These are phyloP conservation scores for Herpetomonas tarakana DNA, from an alignment of 208 protist species.

Conservation along the genomic window DNA sequence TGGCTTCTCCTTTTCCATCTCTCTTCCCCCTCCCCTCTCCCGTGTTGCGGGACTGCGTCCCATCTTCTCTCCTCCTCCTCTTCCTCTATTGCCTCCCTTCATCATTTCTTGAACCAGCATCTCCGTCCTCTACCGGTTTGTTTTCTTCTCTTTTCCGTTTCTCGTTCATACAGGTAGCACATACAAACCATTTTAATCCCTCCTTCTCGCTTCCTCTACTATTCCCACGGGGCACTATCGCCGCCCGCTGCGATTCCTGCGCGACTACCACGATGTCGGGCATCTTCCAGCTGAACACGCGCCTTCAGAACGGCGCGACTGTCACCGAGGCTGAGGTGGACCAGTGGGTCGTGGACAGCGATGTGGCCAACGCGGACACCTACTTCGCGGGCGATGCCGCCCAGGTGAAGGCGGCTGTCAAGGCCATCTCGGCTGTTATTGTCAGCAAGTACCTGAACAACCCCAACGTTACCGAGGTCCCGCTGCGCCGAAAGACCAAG, in stretches of 20 bases:
- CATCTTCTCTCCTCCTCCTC: too few relatives aligned
- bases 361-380: conserved; percentile 35
- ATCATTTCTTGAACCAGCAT: too few relatives aligned
- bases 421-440: conserved; percentile 31
- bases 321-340: conserved; percentile 57
- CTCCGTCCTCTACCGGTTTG: too few relatives aligned
- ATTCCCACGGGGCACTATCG: too few relatives aligned
- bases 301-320: conserved; percentile 31
- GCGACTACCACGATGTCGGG: conserved; percentile 20
- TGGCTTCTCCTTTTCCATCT: not conserved
- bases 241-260: too few relatives aligned
- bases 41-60: too few relatives aligned
- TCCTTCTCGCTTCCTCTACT: too few relatives aligned
- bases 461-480: conserved; percentile 50
- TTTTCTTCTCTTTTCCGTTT: too few relatives aligned
- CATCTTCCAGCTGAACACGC: conserved; percentile 34
- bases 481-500: conserved; percentile 82
- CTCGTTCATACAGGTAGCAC: too few relatives aligned
- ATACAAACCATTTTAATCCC: too few relatives aligned
- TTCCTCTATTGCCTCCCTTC: too few relatives aligned
- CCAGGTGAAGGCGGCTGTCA: conserved; percentile 28
- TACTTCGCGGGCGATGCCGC: conserved; percentile 52
- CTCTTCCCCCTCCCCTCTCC: too few relatives aligned
- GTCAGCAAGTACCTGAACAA: conserved; percentile 84
- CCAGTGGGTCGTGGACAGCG: conserved; percentile 64